Evolutionary conservation across 2,329 filamentous ascomycete genomes (phyloP), one percentile per base, ranked within the genome.

Genomic region (Neocucurbitaria cava): DNA sequence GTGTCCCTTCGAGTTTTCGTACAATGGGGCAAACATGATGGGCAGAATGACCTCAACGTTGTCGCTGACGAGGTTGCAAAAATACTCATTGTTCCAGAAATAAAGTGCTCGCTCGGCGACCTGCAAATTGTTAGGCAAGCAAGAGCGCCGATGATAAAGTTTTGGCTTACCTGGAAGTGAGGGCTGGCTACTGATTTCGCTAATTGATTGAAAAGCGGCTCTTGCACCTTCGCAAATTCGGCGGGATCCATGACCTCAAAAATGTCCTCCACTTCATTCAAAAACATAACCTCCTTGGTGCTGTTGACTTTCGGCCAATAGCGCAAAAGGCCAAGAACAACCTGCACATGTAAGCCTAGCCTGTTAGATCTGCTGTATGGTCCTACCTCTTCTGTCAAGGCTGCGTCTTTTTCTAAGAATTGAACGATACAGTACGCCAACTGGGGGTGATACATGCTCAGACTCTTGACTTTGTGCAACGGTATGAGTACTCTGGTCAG

Each of bases 1-100:
- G 74, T 99, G 95, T 10, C 94, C 94, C 80, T 99, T 99, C 4
- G 94, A 98, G 76, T 99, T 99, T 77, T 99, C 95, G 69, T 97
- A 99, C 26, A 99, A 83, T 2, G 95, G 94, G 23, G 94, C 93
- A 79, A 99, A 99, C 95, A 99, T 99, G 74, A 99, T 99, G 3
- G 95, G 95, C 40, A 99, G 83, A 68, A 99, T 99, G 42, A 96
- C 94, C 71, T 98, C 94, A 50, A 99, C 95, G 70, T 99, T 99
- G 79, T 99, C 95, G 81, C 93, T 97, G 65, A 99, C 95, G 54
- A 99, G 83, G 73, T 98, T 99, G 83, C 95, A 99, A 80, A 99
- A 99, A 77, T 99, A 99, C 77, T 99, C 95, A 73, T 99, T 99
- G 83, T 99, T 99, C 95, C 95, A 99, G 81, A 99, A 99, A 80